phyloP scores from a whole-genome alignment of 2,329 filamentous ascomycete species.

The Cladosporium sp. region DNA sequence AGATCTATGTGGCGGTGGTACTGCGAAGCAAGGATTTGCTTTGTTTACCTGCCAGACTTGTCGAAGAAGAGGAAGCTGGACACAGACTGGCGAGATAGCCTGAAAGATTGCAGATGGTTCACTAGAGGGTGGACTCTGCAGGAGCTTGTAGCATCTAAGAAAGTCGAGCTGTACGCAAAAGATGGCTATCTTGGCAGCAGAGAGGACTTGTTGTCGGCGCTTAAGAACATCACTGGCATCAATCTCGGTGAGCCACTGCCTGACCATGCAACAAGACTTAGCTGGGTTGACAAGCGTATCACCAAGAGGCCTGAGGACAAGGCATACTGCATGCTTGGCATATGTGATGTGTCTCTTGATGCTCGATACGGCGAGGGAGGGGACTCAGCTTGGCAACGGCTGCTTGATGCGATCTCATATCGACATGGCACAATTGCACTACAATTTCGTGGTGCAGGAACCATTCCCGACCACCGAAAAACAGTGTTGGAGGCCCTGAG shows the following conservation, averaged over 20 bases:
- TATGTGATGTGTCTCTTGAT: slow-evolving; percentile 43
- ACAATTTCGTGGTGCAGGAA: slow-evolving; percentile 14
- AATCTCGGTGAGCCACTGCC: slow-evolving; percentile 6
- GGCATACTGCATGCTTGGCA: slow-evolving; percentile 43
- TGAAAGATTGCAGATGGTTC: slow-evolving; percentile 16
- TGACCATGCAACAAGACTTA: slow-evolving; percentile 4
- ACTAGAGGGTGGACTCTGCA: slow-evolving; percentile 20
- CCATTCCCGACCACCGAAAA: background rate
- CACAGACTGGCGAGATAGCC: background rate
- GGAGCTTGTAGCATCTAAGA: slow-evolving; percentile 17
- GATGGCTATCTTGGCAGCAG: slow-evolving; percentile 10
- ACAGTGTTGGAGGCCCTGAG: slow-evolving; percentile 19
- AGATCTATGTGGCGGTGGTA: slow-evolving; percentile 24
- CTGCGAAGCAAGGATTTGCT: slow-evolving; percentile 14
- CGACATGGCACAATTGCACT: slow-evolving; percentile 10
- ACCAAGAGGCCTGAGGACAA: slow-evolving; percentile 35
- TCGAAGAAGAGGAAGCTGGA: slow-evolving; percentile 1
- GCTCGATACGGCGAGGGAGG: slow-evolving; percentile 39
- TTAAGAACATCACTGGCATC: slow-evolving; percentile 12
- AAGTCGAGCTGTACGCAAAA: slow-evolving; percentile 12
- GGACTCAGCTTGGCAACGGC: background rate
- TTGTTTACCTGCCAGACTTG: slow-evolving; percentile 17
- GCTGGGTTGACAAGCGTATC: slow-evolving; percentile 12
- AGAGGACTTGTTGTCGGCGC: background rate
- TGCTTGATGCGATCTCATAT: slow-evolving; percentile 2